Base-by-base conservation (phyloP, 352 stramenopile genomes). In the Phytopythium helicoides region DNA sequence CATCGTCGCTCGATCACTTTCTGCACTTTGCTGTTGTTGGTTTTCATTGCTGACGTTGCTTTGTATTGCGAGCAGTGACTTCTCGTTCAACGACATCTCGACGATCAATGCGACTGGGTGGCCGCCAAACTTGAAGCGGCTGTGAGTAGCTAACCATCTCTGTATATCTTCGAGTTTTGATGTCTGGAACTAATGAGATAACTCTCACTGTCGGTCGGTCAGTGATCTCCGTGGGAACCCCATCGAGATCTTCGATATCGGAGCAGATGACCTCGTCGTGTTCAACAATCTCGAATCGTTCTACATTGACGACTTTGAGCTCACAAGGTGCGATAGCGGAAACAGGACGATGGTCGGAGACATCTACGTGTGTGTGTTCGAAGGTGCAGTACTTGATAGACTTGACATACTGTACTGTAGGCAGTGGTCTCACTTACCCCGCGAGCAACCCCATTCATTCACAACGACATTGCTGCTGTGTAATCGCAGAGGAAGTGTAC, bases 231-330 rank as follows among this genome's bases (percentile, higher is more conserved):
- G 58, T 7, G 51, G 37, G 10, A 66, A 66, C n/a, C 47, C 58
- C 11, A 62, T 66, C 47, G 36, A 50, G 22, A 37, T 45, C 46
- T 66, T 66, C 22, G 58, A 62, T 41, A 66, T 66, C 47, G 46
- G 38, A 8, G 12, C 3, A 11, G 52, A 53, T 5, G 58, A 66
- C 40, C 14, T 54, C 6, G 15, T n/a, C 21, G 54, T 54, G 25
- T 41, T 66, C n/a, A 10, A 31, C 23, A 58, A 50, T 18, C 15
- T 58, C 15, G 25, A 15, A 2, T 38, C 19, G 25, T 38, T 49
- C 16, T 49, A 49, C 8, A 28, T 38, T 15, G 16, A 15, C 16
- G 26, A 49, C 16, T 38, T 49, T 18, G n/a, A 23, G n/a, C 23
- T 49, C 25, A 38, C 9, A 3, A 3, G 0, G 3, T 49, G 44